Percentiles rank a stretch among this genome's conserved stretches.
phyloP scores from a whole-genome alignment of 1,284 basidiomycete species.

The Polyporus tsugae region DNA sequence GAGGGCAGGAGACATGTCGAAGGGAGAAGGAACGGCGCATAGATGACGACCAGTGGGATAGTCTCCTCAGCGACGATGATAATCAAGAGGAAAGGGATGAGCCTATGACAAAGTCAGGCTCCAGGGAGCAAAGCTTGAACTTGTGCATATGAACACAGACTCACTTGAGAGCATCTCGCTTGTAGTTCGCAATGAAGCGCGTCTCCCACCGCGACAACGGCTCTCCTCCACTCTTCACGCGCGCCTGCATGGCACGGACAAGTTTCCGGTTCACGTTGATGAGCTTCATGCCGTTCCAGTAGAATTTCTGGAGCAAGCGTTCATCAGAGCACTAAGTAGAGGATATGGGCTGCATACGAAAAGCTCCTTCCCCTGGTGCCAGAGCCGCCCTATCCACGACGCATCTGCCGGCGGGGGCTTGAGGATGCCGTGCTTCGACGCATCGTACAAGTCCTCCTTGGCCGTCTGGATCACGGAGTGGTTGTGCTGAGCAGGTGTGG shows the following conservation, averaged over 20 bases:
- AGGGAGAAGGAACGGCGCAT: constrained; percentile 85
- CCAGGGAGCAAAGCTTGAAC: no score
- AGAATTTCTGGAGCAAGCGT: constrained; percentile 71
- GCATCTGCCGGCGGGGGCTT: constrained; percentile 68
- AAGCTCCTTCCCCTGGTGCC: constrained; percentile 74
- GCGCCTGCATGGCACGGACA: constrained; percentile 58
- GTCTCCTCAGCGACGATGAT: constrained; percentile 83
- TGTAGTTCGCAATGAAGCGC: constrained; percentile 70
- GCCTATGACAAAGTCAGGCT: constrained; percentile 44
- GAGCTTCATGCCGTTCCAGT: constrained; percentile 74
- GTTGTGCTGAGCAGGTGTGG: not conserved
- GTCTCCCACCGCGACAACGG: constrained; percentile 70
- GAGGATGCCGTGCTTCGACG: constrained; percentile 72
- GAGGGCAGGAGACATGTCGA: constrained; percentile 90
- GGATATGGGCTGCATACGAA: constrained; percentile 54
- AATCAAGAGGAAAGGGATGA: constrained; percentile 83
- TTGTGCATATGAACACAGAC: constrained; percentile 32
- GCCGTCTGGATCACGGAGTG: constrained; percentile 52
- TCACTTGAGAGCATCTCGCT: constrained; percentile 73
- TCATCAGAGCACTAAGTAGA: constrained; percentile 15
- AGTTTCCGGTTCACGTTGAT: constrained; percentile 68
- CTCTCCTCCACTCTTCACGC: constrained; percentile 62
- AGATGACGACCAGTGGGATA: constrained; percentile 86
- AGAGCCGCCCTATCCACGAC: constrained; percentile 58
- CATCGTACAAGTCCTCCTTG: constrained; percentile 69